A percentile compares a stretch with the other conserved stretches of the same genome.
Conservation (phyloP, 768 basidiomycete genomes). For the Auricularia cornea region DNA sequence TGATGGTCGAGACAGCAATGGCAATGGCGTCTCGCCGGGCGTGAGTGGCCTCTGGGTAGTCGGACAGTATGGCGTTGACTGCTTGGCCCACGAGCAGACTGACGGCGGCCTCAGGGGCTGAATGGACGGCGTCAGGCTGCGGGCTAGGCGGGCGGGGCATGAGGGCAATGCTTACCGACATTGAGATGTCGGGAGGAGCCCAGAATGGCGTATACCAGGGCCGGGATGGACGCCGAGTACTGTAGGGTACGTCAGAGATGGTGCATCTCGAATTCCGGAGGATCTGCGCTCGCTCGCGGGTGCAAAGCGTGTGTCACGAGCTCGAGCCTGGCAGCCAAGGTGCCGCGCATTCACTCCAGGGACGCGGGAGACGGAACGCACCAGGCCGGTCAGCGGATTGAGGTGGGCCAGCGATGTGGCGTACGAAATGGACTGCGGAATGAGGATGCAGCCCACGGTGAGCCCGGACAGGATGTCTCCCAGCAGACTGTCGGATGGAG, state of each 20-base stretch:
- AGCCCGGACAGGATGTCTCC: constrained; percentile 79
- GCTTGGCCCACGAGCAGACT: constrained; percentile 84
- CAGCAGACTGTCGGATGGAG: constrained; percentile 43
- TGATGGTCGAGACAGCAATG: constrained; percentile 65
- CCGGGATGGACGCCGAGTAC: constrained; percentile 82
- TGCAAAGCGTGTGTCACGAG: no score
- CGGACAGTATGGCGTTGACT: constrained; percentile 51
- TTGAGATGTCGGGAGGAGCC: constrained; percentile 78
- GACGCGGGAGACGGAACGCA: constrained; percentile 32
- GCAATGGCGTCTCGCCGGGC: constrained; percentile 44
- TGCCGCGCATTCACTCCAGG: no score
- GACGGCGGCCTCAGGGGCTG: constrained; percentile 84
- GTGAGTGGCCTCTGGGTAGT: constrained; percentile 36
- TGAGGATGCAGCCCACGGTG: constrained; percentile 77
- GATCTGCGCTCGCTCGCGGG: no score
- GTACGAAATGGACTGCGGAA: constrained; percentile 86
- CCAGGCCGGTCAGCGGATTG: constrained; percentile 77
- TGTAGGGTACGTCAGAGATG: constrained; percentile 18
- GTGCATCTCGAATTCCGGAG: no score
- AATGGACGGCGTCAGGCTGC: background rate
- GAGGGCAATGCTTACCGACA: constrained; percentile 17
- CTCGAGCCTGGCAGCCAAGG: background rate
- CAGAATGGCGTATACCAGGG: constrained; percentile 82
- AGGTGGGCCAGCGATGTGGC: constrained; percentile 81
- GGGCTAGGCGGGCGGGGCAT: background rate